phyloP scores from a whole-genome alignment of 2,329 filamentous ascomycete species.

The Exserohilum rostratum region DNA sequence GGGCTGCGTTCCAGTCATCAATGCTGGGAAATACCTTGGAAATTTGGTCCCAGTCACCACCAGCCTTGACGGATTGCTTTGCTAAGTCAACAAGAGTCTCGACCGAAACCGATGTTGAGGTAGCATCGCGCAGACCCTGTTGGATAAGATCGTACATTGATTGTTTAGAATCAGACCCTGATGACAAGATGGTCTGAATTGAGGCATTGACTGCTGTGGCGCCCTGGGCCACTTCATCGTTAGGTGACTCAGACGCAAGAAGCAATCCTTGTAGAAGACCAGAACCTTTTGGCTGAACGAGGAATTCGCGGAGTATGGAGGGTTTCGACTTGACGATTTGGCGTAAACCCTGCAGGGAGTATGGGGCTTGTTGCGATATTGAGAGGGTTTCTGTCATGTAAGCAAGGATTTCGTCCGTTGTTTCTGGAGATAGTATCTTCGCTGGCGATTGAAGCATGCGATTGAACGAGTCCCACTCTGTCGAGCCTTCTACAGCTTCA shows the following conservation, averaged over 20 bases:
- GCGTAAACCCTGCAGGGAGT: constrained; percentile 54
- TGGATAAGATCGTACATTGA: constrained; percentile 61
- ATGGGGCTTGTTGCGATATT: constrained; percentile 39
- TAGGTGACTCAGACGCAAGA: constrained; percentile 59
- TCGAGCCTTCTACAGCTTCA: constrained; percentile 37
- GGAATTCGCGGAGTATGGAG: constrained; percentile 51
- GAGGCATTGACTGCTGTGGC: constrained; percentile 49
- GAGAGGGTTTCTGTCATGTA: constrained; percentile 49
- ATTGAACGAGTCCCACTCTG: constrained; percentile 46
- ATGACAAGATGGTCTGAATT: constrained; percentile 45
- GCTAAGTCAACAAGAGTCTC: constrained; percentile 63
- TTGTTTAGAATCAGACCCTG: constrained; percentile 49
- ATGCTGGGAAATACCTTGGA: constrained; percentile 67
- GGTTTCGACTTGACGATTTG: constrained; percentile 51
- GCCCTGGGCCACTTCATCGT: constrained; percentile 57
- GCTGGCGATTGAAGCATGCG: constrained; percentile 45
- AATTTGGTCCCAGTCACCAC: constrained; percentile 33
- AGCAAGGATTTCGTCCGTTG: constrained; percentile 47
- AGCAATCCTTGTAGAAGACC: constrained; percentile 60
- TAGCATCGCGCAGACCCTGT: constrained; percentile 56
- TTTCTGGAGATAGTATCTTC: constrained; percentile 43
- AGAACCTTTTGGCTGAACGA: constrained; percentile 54
- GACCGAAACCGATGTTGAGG: constrained; percentile 54
- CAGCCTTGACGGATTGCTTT: constrained; percentile 53
- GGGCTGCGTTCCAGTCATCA: constrained; percentile 68